Percentiles rank a stretch among this genome's conserved stretches.
Evolutionary conservation across 495 filamentous ascomycete species (phyloP).

Genomic region (Tuber calosporum): DNA sequence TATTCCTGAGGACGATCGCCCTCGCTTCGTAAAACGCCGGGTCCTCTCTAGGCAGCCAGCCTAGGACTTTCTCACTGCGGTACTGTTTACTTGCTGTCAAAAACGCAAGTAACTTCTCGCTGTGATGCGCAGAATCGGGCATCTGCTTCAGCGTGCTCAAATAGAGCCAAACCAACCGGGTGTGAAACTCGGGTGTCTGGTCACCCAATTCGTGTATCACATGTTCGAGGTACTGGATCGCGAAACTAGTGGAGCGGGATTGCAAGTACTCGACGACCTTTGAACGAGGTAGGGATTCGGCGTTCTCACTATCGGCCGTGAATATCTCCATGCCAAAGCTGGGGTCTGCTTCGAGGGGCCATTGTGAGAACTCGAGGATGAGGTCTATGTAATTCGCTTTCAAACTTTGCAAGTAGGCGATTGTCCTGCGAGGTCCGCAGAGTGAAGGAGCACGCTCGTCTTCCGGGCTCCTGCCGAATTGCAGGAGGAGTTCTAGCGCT

Average conservation of each 20-base stretch:
- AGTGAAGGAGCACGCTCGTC: constrained; percentile 59
- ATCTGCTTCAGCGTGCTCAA: constrained; percentile 50
- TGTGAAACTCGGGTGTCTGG: constrained; percentile 75
- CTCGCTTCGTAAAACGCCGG: constrained; percentile 81
- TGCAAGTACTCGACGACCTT: constrained; percentile 67
- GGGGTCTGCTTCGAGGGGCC: constrained; percentile 68
- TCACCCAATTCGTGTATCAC: constrained; percentile 83
- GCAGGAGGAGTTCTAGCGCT: constrained; percentile 71
- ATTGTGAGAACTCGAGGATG: constrained; percentile 82
- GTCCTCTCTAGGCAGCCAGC: constrained; percentile 71
- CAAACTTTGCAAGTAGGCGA: constrained; percentile 83
- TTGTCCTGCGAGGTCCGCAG: constrained; percentile 74
- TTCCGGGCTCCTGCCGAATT: constrained; percentile 69
- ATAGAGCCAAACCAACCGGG: constrained; percentile 69
- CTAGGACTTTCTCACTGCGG: constrained; percentile 65
- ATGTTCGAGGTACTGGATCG: constrained; percentile 82
- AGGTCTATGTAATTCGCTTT: constrained; percentile 82
- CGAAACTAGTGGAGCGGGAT: constrained; percentile 59
- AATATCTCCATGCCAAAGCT: constrained; percentile 92
- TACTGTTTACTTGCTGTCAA: constrained; percentile 71
- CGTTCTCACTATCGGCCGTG: constrained; percentile 86
- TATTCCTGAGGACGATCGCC: constrained; percentile 86
- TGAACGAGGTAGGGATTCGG: constrained; percentile 75
- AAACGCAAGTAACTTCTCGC: constrained; percentile 61
- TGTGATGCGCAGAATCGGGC: constrained; percentile 7